These are phyloP conservation scores for Cocos nucifera DNA, from an alignment of 176 grass and related monocot species.

Conservation along the genomic window DNA sequence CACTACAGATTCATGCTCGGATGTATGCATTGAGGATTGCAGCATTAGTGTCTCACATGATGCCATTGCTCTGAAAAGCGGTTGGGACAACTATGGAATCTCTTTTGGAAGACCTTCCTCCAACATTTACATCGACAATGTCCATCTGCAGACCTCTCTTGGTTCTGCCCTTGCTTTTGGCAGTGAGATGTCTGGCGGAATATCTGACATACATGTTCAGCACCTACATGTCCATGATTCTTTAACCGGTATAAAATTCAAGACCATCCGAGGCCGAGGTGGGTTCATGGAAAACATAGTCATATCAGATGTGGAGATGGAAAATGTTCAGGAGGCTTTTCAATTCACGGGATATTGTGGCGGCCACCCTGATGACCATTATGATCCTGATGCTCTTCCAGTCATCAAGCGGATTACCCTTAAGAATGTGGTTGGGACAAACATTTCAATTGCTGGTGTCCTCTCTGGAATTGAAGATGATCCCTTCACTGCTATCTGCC, in stretches of 20 bases:
- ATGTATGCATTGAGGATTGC: constrained; percentile 61
- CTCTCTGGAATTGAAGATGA: constrained; percentile 57
- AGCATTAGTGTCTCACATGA: constrained; percentile 57
- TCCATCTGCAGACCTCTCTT: constrained; percentile 43
- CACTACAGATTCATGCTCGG: constrained; percentile 69
- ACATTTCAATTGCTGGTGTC: constrained; percentile 51
- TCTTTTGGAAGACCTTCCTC: constrained; percentile 50
- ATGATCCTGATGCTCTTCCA: constrained; percentile 49
- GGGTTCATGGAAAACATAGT: constrained; percentile 50
- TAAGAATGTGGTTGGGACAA: constrained; percentile 57
- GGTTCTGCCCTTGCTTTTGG: constrained; percentile 77
- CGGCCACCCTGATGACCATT: constrained; percentile 45
- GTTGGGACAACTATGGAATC: constrained; percentile 76
- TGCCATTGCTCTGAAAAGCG: constrained; percentile 75
- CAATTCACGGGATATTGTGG: constrained; percentile 51
- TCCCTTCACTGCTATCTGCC: constrained; percentile 64
- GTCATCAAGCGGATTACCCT: constrained; percentile 49
- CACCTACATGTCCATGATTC: constrained; percentile 40
- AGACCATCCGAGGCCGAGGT: constrained; percentile 48
- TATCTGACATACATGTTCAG: constrained; percentile 45
- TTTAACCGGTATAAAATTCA: constrained; percentile 54
- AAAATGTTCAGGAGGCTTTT: constrained; percentile 46
- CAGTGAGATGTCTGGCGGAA: constrained; percentile 85
- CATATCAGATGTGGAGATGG: constrained; percentile 49
- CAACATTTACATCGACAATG: constrained; percentile 46